These are phyloP conservation scores for Sporothrix luriei DNA, from an alignment of 2,329 filamentous ascomycete genomes.

Conservation along the genomic window DNA sequence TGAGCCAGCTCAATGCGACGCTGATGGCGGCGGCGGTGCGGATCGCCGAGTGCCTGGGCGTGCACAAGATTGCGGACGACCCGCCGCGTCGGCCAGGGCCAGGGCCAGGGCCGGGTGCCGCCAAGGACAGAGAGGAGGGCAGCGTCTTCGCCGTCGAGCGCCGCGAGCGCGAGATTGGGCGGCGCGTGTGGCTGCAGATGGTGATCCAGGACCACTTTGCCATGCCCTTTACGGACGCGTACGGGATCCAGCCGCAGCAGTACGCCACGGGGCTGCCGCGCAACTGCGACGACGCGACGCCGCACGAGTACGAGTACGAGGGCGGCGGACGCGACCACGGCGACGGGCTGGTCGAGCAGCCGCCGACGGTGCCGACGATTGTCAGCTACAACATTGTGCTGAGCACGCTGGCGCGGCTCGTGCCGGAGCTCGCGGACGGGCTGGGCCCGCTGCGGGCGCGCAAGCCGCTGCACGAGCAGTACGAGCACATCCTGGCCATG, in stretches of 20 bases:
- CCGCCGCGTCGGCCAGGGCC: too few relatives aligned
- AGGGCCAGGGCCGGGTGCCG: too few relatives aligned
- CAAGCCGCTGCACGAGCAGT: conserved; percentile 41
- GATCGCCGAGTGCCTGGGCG: conserved; percentile 40
- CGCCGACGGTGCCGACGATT: conserved; percentile 33
- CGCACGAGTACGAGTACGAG: too few relatives aligned
- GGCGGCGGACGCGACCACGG: conserved; percentile 41
- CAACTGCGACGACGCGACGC: conserved; percentile 41
- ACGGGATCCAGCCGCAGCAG: conserved; percentile 43
- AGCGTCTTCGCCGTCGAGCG: conserved; percentile 22
- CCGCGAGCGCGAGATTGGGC: conserved; percentile 42
- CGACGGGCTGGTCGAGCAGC: conserved; percentile 36
- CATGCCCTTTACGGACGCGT: conserved; percentile 45
- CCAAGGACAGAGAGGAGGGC: background rate
- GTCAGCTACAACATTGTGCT: conserved; percentile 40
- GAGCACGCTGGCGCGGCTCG: conserved; percentile 40
- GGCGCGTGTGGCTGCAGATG: conserved; percentile 45
- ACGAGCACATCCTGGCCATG: conserved; percentile 42
- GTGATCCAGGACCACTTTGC: conserved; percentile 46
- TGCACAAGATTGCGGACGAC: conserved; percentile 36
- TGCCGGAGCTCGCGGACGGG: conserved; percentile 42
- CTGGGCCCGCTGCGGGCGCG: conserved; percentile 42
- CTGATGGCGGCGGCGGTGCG: conserved; percentile 44
- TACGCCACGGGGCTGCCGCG: conserved; percentile 42
- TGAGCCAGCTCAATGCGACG: conserved; percentile 42